Evolutionary conservation across 768 basidiomycete species (phyloP).

Genomic region (Amanita brunnescens): DNA sequence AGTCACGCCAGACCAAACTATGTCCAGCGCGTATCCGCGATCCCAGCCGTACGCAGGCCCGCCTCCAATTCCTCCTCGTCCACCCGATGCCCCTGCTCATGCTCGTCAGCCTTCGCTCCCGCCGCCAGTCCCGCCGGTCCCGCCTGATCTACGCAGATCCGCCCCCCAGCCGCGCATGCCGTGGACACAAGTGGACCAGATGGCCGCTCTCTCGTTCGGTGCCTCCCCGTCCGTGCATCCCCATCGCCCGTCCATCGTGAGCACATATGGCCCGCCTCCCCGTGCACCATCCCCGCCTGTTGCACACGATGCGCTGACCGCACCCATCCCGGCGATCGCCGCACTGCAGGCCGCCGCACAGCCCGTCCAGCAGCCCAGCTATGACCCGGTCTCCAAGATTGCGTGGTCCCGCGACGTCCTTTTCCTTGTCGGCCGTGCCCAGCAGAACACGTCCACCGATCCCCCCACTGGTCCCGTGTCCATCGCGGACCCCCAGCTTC

Average conservation of each 20-base stretch:
- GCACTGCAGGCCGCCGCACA: slow-evolving; percentile 44
- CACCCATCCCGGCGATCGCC: slow-evolving; percentile 57
- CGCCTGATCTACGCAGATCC: slow-evolving; percentile 26
- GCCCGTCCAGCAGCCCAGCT: slow-evolving; percentile 42
- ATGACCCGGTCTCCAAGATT: slow-evolving; percentile 54
- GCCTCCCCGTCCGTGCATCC: slow-evolving; percentile 12
- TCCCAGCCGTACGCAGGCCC: slow-evolving; percentile 2
- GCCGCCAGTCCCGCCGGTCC: slow-evolving; percentile 44
- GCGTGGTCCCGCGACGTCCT: slow-evolving; percentile 81
- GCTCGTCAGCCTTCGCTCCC: slow-evolving; percentile 15
- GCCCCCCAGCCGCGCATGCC: slow-evolving; percentile 44
- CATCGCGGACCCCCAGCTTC: slow-evolving; percentile 52
- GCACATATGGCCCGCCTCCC: slow-evolving; percentile 40
- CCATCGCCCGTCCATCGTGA: slow-evolving; percentile 29
- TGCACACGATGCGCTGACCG: slow-evolving; percentile 38
- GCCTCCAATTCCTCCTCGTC: slow-evolving; percentile 23
- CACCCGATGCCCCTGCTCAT: slow-evolving; percentile 7
- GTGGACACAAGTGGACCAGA: no score
- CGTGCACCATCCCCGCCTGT: slow-evolving; percentile 30
- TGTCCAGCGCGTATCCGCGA: neutral
- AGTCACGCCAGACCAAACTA: no score
- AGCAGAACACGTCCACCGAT: slow-evolving; percentile 29
- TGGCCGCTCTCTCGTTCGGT: slow-evolving; percentile 19
- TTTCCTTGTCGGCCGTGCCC: slow-evolving; percentile 61
- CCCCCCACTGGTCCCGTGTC: slow-evolving; percentile 41